phyloP scores from a whole-genome alignment of 306 rosid species.

The Acacia confusa region DNA sequence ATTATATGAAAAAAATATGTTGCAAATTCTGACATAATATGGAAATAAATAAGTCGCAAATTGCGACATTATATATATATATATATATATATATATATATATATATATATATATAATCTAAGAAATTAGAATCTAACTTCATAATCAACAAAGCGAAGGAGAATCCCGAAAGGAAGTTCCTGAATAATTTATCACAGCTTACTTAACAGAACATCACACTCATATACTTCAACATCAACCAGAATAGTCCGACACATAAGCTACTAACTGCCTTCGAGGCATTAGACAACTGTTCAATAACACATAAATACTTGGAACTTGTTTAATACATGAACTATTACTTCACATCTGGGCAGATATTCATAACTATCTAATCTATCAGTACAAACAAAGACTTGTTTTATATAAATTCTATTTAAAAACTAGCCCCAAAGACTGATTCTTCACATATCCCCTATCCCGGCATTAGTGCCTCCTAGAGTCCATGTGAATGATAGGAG shows the following conservation, averaged over 20 bases:
- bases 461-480: background rate
- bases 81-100: no score
- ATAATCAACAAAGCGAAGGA: background rate
- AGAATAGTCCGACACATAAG: background rate
- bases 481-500: background rate
- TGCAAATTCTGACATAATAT: no score
- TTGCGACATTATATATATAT: no score
- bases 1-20: no score
- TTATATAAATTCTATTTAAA: background rate
- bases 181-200: background rate
- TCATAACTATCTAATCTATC: background rate
- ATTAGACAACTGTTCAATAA: background rate
- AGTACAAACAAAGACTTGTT: background rate
- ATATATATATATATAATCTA: background rate
- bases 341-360: background rate
- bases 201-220: background rate
- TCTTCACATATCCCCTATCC: background rate
- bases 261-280: background rate
- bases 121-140: background rate
- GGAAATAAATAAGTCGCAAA: no score
- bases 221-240: background rate
- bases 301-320: background rate
- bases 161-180: background rate
- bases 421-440: background rate
- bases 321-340: background rate